These are phyloP conservation scores for Fennellomyces sp. DNA, from an alignment of 371 early-diverging fungal genomes.

Conservation along the genomic window DNA sequence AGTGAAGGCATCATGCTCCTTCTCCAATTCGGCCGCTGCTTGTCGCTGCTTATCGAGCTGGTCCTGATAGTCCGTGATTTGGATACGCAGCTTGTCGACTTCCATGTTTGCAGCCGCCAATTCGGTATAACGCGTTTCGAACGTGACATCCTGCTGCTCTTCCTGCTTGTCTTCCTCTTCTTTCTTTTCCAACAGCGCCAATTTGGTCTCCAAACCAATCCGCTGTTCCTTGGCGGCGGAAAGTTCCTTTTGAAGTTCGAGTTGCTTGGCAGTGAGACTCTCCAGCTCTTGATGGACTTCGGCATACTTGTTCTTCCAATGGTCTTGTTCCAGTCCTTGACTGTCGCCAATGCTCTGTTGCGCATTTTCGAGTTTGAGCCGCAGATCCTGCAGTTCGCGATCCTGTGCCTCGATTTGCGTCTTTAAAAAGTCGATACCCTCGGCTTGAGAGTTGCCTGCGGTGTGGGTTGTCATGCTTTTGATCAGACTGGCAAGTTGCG, in stretches of 20 bases:
- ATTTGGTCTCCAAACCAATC: conserved; percentile 9
- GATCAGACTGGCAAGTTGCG: not conserved
- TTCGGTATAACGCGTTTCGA: not conserved
- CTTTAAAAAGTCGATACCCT: not conserved
- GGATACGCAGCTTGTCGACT: not conserved
- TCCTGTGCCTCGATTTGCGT: conserved; percentile 2
- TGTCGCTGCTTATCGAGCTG: not conserved
- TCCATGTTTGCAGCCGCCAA: conserved; percentile 1
- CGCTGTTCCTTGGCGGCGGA: conserved; percentile 18
- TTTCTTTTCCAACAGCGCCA: not conserved
- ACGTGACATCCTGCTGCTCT: not conserved
- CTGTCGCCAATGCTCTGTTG: conserved; percentile 9
- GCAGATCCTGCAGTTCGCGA: conserved; percentile 8
- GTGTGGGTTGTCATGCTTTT: not conserved
- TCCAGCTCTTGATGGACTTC: conserved; percentile 17
- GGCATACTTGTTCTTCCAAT: conserved; percentile 22
- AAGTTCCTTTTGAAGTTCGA: conserved; percentile 20
- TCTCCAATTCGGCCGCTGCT: conserved; percentile 3
- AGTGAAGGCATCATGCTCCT: conserved; percentile 7
- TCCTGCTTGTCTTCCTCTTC: not conserved
- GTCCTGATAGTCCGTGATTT: not conserved
- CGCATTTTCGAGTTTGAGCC: conserved; percentile 7
- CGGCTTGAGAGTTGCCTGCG: not conserved
- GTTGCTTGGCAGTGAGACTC: conserved; percentile 7
- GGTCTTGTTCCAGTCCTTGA: conserved; percentile 10